Percentiles rank a stretch among this genome's conserved stretches.
Conservation (phyloP, 805 yeast genomes). For the Yamadazyma sp. region DNA sequence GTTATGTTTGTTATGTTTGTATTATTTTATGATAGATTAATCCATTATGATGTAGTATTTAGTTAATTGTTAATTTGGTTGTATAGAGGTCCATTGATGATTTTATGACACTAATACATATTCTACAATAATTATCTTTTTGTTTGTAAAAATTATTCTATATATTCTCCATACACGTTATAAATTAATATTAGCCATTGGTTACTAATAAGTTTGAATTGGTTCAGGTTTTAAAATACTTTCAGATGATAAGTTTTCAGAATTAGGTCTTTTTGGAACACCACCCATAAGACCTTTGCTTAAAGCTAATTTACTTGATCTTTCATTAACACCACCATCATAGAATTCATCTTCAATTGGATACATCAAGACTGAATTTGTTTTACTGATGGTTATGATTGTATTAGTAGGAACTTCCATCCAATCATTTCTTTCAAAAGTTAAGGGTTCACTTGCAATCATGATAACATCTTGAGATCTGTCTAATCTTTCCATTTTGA, state of each 20-base stretch:
- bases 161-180: too few relatives aligned
- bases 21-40: too few relatives aligned
- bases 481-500: constrained; percentile 90
- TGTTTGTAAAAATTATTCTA: too few relatives aligned
- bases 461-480: constrained; percentile 92
- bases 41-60: too few relatives aligned
- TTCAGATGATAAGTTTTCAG: neutral
- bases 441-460: constrained; percentile 95
- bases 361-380: constrained; percentile 82
- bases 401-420: constrained; percentile 95
- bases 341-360: constrained; percentile 90
- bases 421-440: constrained; percentile 98
- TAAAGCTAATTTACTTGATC: constrained; percentile 82
- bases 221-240: neutral
- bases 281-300: constrained; percentile 92
- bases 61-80: too few relatives aligned
- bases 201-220: too few relatives aligned
- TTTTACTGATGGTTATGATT: constrained; percentile 67
- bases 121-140: too few relatives aligned
- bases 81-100: too few relatives aligned
- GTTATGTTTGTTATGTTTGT: too few relatives aligned
- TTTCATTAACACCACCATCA: constrained; percentile 60
- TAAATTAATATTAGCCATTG: too few relatives aligned
- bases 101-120: too few relatives aligned
- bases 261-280: constrained; percentile 59